Evolutionary conservation across 257 asterid genomes (phyloP).

Genomic region (Ilex aquifolium): DNA sequence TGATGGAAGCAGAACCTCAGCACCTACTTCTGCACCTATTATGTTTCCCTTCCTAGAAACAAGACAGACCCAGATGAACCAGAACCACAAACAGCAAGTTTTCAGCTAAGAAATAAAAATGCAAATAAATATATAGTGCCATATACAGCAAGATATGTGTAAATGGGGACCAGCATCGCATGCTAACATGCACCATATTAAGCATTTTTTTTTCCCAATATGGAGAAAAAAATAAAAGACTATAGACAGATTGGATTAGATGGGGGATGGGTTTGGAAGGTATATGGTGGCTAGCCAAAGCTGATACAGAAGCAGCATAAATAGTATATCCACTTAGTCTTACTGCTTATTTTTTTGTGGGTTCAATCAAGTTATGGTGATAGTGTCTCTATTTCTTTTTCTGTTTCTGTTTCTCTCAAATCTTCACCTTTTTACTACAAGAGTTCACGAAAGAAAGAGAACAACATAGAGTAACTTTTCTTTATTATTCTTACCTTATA

Average conservation of each 20-base stretch:
- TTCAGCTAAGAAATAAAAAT: conserved; percentile 8
- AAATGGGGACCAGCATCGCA: conserved; percentile 49
- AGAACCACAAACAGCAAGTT: neutral
- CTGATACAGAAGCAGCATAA: conserved; percentile 22
- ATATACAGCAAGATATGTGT: conserved; percentile 12
- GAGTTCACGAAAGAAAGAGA: conserved; percentile 20
- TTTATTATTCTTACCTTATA: conserved; percentile 35
- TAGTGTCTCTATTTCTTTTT: no score
- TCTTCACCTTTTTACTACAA: conserved; percentile 6
- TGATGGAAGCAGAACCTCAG: conserved; percentile 15
- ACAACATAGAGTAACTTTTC: conserved; percentile 10
- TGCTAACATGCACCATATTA: conserved; percentile 66
- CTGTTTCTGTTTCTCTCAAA: no score
- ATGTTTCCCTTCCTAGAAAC: conserved; percentile 32
- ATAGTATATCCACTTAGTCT: conserved; percentile 31
- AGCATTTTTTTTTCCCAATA: conserved; percentile 21
- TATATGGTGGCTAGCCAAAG: conserved; percentile 30
- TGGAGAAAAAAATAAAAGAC: conserved; percentile 6
- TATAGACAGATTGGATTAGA: conserved; percentile 1
- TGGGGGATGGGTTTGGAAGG: conserved; percentile 18
- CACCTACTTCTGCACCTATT: conserved; percentile 18
- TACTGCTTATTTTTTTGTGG: conserved; percentile 5
- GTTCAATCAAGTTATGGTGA: conserved; percentile 12
- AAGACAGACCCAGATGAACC: neutral
- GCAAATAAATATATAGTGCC: conserved; percentile 7